These are phyloP conservation scores for Luffa aegyptiaca DNA, from an alignment of 306 rosid species.

Conservation along the genomic window DNA sequence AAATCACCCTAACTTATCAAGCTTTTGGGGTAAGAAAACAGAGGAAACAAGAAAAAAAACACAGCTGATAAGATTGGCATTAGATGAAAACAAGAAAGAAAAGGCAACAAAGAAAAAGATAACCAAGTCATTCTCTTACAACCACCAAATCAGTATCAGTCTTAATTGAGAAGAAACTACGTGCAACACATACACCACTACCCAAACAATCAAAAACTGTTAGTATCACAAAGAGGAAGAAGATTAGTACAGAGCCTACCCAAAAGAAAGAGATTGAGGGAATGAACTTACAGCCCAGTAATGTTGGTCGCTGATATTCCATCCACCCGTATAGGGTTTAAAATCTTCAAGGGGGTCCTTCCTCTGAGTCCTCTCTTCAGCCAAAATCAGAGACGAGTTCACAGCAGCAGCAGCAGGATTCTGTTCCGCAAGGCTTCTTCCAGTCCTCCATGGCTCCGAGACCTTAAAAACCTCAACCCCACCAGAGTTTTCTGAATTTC, in stretches of 20 bases:
- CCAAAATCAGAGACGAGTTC: conserved; percentile 47
- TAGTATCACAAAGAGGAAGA: not conserved
- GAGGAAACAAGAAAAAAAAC: not conserved
- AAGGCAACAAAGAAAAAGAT: not conserved
- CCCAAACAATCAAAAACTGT: not conserved
- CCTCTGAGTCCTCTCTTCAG: conserved; percentile 40
- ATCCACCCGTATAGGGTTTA: conserved; percentile 51
- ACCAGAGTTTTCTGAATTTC: conserved; percentile 7
- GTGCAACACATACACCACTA: not conserved
- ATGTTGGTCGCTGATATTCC: conserved; percentile 50
- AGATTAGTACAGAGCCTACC: not conserved
- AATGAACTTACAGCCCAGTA: conserved; percentile 46
- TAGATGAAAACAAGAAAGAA: not conserved
- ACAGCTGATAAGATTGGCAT: not conserved
- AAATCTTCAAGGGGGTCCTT: conserved; percentile 39
- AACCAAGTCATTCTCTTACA: not conserved
- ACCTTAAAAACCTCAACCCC: conserved; percentile 7
- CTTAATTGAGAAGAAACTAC: not conserved
- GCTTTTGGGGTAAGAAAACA: not conserved
- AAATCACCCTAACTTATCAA: not conserved
- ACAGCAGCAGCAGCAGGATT: not conserved
- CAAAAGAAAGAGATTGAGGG: not conserved
- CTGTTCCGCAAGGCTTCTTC: conserved; percentile 36
- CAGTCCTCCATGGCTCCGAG: conserved; percentile 32
- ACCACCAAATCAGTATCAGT: not conserved